A percentile compares a stretch with the other conserved stretches of the same genome.
Evolutionary conservation across 2,329 filamentous ascomycete genomes (phyloP).

Genomic region (Diplodia intermedia): DNA sequence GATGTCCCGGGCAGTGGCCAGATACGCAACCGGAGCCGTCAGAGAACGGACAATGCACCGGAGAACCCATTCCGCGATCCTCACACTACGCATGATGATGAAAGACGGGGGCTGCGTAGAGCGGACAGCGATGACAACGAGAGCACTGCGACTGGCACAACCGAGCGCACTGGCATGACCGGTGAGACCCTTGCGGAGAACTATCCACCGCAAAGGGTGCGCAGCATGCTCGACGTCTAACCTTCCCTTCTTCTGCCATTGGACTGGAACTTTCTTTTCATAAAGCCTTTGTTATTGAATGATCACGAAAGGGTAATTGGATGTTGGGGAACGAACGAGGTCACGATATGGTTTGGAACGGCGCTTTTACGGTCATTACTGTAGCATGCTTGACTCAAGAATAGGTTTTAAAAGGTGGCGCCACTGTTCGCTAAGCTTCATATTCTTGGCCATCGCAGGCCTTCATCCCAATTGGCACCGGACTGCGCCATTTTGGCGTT

Average conservation of each 20-base stretch:
- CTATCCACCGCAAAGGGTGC: conserved; percentile 43
- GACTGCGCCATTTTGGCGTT: conserved; percentile 3
- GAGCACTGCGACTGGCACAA: conserved; percentile 37
- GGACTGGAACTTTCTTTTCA: background rate
- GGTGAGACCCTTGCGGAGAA: conserved; percentile 38
- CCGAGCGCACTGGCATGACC: conserved; percentile 38
- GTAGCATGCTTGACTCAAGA: background rate
- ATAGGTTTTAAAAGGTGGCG: background rate
- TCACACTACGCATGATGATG: conserved; percentile 5
- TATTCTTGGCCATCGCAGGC: background rate
- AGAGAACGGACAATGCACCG: background rate
- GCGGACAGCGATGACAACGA: conserved; percentile 36
- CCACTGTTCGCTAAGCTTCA: background rate
- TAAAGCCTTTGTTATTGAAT: background rate
- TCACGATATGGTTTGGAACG: background rate
- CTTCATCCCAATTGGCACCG: background rate
- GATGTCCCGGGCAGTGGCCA: conserved; percentile 32
- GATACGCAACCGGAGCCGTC: conserved; percentile 18
- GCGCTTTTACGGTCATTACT: background rate
- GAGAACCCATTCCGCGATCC: conserved; percentile 41
- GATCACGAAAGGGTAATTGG: background rate
- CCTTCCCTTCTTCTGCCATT: background rate
- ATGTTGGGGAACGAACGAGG: conserved; percentile 3
- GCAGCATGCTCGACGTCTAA: conserved; percentile 54
- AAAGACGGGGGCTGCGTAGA: conserved; percentile 19